Percentiles rank a stretch among this genome's conserved stretches.
Conservation (phyloP, 176 grass and related monocot genomes). For the Alopecurus myosuroides region DNA sequence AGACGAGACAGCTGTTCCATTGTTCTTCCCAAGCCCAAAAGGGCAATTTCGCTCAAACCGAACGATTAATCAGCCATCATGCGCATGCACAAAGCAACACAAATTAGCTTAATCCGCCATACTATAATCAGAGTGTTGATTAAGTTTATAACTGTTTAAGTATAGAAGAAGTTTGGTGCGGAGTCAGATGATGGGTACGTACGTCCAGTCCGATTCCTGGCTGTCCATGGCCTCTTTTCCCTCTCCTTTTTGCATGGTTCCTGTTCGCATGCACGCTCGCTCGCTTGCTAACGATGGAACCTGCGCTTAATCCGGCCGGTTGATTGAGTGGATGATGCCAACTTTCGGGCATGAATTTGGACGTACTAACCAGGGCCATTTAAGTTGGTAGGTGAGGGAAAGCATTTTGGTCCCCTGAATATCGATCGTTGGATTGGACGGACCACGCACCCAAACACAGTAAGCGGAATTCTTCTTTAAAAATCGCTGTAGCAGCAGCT, state of each 20-base stretch:
- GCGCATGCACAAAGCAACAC: constrained; percentile 15
- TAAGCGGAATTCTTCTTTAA: neutral
- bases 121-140: constrained; percentile 10
- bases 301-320: constrained; percentile 4
- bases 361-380: constrained; percentile 28
- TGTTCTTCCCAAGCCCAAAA: neutral
- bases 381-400: constrained; percentile 36
- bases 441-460: neutral
- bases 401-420: constrained; percentile 45
- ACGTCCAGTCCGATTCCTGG: neutral
- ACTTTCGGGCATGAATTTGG: constrained; percentile 30
- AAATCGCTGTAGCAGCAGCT: neutral
- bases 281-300: neutral
- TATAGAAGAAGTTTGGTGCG: constrained; percentile 26
- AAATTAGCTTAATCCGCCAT: neutral
- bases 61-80: constrained; percentile 36
- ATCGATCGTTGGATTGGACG: constrained; percentile 21
- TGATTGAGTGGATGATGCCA: constrained; percentile 25
- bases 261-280: constrained; percentile 7
- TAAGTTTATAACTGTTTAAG: neutral
- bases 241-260: constrained; percentile 2
- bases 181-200: constrained; percentile 11
- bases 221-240: constrained; percentile 16
- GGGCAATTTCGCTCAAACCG: neutral
- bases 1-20: neutral